These are phyloP conservation scores for Aureobasidium pullulans DNA, from an alignment of 2,329 filamentous ascomycete genomes.

Conservation along the genomic window DNA sequence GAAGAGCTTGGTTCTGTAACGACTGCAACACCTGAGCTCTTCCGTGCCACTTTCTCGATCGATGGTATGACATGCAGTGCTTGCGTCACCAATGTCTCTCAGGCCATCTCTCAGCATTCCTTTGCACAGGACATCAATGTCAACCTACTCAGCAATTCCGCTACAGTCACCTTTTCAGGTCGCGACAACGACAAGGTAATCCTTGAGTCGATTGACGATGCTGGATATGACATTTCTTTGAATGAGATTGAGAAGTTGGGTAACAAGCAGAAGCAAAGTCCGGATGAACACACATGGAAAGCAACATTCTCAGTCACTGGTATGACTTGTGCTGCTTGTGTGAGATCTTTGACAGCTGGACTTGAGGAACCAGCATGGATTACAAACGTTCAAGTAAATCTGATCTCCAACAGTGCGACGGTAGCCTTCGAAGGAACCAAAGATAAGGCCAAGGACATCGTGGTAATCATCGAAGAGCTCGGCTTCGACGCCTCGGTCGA, in stretches of 20 bases:
- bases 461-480: conserved; percentile 43
- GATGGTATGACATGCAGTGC: conserved; percentile 54
- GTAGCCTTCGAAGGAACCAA: conserved; percentile 40
- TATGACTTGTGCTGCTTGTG: conserved; percentile 53
- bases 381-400: conserved; percentile 41
- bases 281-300: conserved; percentile 19
- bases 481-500: conserved; percentile 35
- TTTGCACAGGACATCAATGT: conserved; percentile 44
- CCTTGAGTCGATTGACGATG: conserved; percentile 32
- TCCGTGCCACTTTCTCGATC: conserved; percentile 41
- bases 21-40: not conserved
- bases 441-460: conserved; percentile 37
- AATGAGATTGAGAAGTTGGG: conserved; percentile 15
- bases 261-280: not conserved
- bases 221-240: conserved; percentile 21
- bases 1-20: not conserved
- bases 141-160: conserved; percentile 45
- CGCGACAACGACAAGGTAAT: conserved; percentile 40
- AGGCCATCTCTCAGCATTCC: conserved; percentile 37
- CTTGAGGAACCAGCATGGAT: conserved; percentile 41
- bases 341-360: conserved; percentile 41
- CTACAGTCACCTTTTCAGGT: conserved; percentile 37
- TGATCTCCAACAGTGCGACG: conserved; percentile 44
- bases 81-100: conserved; percentile 44
- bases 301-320: conserved; percentile 47